A percentile compares a stretch with the other conserved stretches of the same genome.
Conservation (phyloP, 176 grass and related monocot genomes). For the Triticum timopheevii region DNA sequence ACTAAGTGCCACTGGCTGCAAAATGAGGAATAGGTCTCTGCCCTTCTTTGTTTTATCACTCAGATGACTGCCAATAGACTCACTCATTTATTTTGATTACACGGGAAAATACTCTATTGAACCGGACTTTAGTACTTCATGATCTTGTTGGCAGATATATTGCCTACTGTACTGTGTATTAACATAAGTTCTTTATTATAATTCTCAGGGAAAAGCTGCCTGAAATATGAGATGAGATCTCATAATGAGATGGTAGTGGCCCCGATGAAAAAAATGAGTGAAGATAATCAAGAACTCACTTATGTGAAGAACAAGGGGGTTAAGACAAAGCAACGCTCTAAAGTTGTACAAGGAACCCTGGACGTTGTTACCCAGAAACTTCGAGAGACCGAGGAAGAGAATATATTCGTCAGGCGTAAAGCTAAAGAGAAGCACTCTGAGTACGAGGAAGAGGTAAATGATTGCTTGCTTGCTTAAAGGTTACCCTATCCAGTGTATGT, state of each 20-base stretch:
- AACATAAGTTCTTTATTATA: slow-evolving; percentile 6
- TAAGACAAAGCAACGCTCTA: slow-evolving; percentile 61
- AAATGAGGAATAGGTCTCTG: too few species aligned
- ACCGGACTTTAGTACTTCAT: not conserved
- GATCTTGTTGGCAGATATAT: not conserved
- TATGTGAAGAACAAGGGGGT: slow-evolving; percentile 72
- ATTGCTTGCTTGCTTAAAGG: not conserved
- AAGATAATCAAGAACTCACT: slow-evolving; percentile 77
- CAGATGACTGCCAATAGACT: too few species aligned
- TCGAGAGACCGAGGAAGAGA: slow-evolving; percentile 65
- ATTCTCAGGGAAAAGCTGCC: slow-evolving; percentile 58
- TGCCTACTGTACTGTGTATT: not conserved
- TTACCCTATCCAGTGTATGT: not conserved
- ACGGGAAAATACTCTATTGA: not conserved
- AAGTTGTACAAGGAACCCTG: slow-evolving; percentile 66
- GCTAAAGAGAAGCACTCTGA: slow-evolving; percentile 78
- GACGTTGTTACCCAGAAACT: slow-evolving; percentile 53
- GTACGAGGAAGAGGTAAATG: slow-evolving; percentile 77
- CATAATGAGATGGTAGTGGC: slow-evolving; percentile 91
- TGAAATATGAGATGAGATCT: slow-evolving; percentile 86
- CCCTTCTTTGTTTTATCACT: too few species aligned
- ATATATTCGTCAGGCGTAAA: slow-evolving; percentile 58
- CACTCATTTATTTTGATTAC: too few species aligned
- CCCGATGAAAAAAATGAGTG: slow-evolving; percentile 86
- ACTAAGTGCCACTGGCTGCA: too few species aligned